Base-by-base conservation (phyloP, 2,329 filamentous ascomycete species). In the Bipolaris zeicola region DNA sequence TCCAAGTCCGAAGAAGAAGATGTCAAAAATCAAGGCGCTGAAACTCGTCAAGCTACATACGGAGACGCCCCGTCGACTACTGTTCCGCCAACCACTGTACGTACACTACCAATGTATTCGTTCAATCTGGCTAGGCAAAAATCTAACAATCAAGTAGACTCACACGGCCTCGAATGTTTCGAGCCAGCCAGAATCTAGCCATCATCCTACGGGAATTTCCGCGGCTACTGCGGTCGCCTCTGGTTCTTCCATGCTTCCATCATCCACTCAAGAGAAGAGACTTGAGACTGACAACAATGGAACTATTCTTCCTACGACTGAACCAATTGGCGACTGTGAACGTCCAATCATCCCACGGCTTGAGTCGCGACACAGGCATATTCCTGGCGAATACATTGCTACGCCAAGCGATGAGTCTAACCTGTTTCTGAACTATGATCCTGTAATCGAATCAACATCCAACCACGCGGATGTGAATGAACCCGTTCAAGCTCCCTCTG, bases 311-410 rank as follows among this genome's bases (percentile, higher is more conserved):
- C 43, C 50, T 5, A 55, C 43, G 6, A 36, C 39, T 37, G 46
- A 42, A 11, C 31, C 41, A 13, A 34, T 47, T 39, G 16, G 43
- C 18, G 24, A 39, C 18, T 16, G 37, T 28, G 61, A 57, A 8
- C 52, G 61, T 7, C 66, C 65, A 10, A 22, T 76, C 60, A 51
- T 69, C 61, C 51, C 54, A 8, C 51, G 63, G 14, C 66, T 76
- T 16, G 77, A 77, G 49, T 76, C 77, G 7, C 63, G 60, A 26
- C 62, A 63, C 31, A 62, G 71, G 7, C 72, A 75, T 42, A 63
- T 75, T 34, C 73, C 74, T 11, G 73, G 74, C 16, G 71, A 68
- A 18, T 76, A 68, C 2, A 63, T 62, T n/a, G 62, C 68, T 1
- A 74, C 73, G 1, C 70, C 72, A 13, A 55, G 64, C 6, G 69